phyloP scores from a whole-genome alignment of 208 protist species.

The Crithidia bombi region DNA sequence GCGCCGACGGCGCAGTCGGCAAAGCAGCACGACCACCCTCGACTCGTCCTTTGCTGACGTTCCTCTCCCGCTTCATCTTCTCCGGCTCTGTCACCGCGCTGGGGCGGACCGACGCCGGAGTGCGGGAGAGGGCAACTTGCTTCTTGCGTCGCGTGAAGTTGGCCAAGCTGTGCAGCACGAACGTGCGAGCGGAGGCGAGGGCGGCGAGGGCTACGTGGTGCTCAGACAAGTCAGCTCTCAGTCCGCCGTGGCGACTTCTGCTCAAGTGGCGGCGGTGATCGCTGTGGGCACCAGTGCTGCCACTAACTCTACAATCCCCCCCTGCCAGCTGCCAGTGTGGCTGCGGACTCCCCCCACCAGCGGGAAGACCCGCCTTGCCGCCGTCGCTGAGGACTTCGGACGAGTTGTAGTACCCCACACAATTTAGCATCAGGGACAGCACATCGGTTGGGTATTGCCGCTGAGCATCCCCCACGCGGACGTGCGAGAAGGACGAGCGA shows the following conservation, averaged over 20 bases:
- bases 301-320: not conserved
- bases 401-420: constrained; percentile 62
- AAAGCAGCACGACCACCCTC: not conserved
- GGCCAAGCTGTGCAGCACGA: constrained; percentile 68
- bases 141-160: constrained; percentile 51
- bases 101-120: constrained; percentile 7
- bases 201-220: constrained; percentile 42
- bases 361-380: not conserved
- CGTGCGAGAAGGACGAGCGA: constrained; percentile 81
- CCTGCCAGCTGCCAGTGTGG: constrained; percentile 2
- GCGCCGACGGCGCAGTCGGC: not conserved
- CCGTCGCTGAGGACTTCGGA: constrained; percentile 1
- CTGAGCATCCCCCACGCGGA: constrained; percentile 43
- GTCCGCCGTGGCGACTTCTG: not conserved
- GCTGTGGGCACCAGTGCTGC: not conserved
- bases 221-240: constrained; percentile 18
- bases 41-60: not conserved
- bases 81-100: not conserved
- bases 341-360: not conserved
- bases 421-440: constrained; percentile 77
- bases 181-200: constrained; percentile 58
- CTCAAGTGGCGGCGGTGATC: not conserved
- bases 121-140: constrained; percentile 33
- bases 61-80: not conserved
- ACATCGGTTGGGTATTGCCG: constrained; percentile 71